Base-by-base conservation (phyloP, 2,329 filamentous ascomycete genomes). In the Diaporthe velutina region DNA sequence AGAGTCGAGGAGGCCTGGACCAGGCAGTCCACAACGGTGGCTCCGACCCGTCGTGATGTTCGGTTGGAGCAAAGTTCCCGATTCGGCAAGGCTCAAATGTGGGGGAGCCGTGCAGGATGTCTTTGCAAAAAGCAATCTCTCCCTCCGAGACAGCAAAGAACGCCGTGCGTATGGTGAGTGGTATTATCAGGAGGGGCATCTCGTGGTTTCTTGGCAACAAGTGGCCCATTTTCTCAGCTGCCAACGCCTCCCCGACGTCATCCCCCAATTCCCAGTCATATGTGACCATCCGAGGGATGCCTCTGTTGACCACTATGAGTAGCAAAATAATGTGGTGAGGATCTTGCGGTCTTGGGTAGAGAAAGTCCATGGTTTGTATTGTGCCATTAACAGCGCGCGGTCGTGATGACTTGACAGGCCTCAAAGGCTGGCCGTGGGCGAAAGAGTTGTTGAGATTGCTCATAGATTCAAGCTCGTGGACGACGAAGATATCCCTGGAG, bases 361-460 rank as follows among this genome's bases (percentile, higher is more conserved):
- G 87, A 77, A 98, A 99, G 30, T 95, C 93, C 87, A 98, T 92
- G 78, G 95, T 94, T 79, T 96, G 88, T 73, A 98, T 94, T n/a
- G 92, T 87, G 1, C 94, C 95, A 10, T 92, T 89, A 10, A 95
- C 86, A 13, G 82, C 77, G 13, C 88, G 86, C 25, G 86, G 80
- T 25, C 83, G 80, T 52, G 79, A 82, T 0, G 81, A 83, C 75
- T 87, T 87, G 73, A 98, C 88, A 2, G 93, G 93, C 13, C 86
- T 82, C 74, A 94, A 82, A 76, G 84, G 80, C n/a, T 85, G 82
- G 42, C 81, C 80, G 50, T 79, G 77, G 22, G 79, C 80, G 79
- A 88, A 93, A 80, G 85, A 91, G 79, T 78, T 81, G 78, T 83
- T 88, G 80, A 90, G 89, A 78, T 78, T 84, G 68, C 79, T 82